phyloP scores from a whole-genome alignment of 208 protist species.

The Trypanosoma brucei region DNA sequence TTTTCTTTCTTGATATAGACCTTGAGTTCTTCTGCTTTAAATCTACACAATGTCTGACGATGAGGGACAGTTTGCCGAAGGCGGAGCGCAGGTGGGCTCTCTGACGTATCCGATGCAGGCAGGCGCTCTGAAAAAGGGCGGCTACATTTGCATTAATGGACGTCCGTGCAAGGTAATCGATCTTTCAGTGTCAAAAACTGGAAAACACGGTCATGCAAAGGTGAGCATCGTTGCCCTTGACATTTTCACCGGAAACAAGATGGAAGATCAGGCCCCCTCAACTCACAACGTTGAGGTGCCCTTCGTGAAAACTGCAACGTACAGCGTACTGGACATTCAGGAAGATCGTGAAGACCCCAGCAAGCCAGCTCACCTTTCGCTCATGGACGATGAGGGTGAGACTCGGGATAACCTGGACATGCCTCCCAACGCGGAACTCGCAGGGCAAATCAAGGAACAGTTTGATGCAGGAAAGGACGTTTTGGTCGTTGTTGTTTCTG shows the following conservation, averaged over 20 bases:
- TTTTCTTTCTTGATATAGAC: background rate
- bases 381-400: constrained; percentile 92
- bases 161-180: constrained; percentile 97
- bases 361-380: constrained; percentile 65
- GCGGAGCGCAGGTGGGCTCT: constrained; percentile 61
- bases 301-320: constrained; percentile 94
- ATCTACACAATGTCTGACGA: constrained; percentile 40
- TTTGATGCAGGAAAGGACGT: constrained; percentile 94
- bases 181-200: constrained; percentile 97
- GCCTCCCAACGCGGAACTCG: constrained; percentile 88
- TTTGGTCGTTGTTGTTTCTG: constrained; percentile 89
- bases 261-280: constrained; percentile 96
- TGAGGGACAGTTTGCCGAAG: constrained; percentile 73
- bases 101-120: constrained; percentile 83
- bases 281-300: constrained; percentile 97
- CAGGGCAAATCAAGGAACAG: constrained; percentile 84
- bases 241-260: constrained; percentile 98
- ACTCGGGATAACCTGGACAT: constrained; percentile 95
- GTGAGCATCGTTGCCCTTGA: constrained; percentile 96
- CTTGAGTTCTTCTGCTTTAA: constrained; percentile 1
- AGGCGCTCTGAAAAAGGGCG: constrained; percentile 89
- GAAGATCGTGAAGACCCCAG: constrained; percentile 80
- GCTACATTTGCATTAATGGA: constrained; percentile 85
- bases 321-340: constrained; percentile 92
- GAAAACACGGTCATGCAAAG: constrained; percentile 99